Base-by-base conservation (phyloP, 2,329 filamentous ascomycete species). In the Pseudogymnoascus sp. region DNA sequence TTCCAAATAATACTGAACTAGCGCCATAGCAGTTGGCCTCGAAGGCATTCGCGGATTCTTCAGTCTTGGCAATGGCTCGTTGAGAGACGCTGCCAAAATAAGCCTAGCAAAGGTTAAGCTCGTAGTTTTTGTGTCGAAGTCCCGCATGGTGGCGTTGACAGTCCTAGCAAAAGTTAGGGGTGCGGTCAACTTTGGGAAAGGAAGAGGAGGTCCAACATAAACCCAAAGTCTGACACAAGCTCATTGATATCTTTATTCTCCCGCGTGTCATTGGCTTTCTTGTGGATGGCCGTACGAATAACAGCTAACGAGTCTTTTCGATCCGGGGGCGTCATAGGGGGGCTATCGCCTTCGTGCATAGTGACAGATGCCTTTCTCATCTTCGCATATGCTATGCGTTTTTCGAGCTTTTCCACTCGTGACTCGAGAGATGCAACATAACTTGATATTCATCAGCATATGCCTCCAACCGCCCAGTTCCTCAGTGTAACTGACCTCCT, bases 351-450 rank as follows among this genome's bases (percentile, higher is more conserved):
- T 65, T 90, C 87, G 68, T 87, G 81, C 69, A 89, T 81, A 24
- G 83, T 80, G 14, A 90, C 80, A 3, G 89, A 89, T 11, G 84
- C 87, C 68, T 90, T 91, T 67, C 89, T 86, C 19, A 86, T 84
- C 69, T 84, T 81, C 61, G 87, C 87, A 76, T 86, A 89, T 35
- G 83, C 81, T 56, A 97, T 82, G 64, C 87, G 86, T 72, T 86
- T 88, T 75, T 96, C 90, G 7, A 97, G 83, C 75, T 90, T 91
- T 74, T 97, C 93, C 68, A 96, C 88, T 64, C 90, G 87, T 14
- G 93, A 86, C 74, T 97, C 93, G n/a, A 99, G 82, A 0, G 93
- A 96, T 6, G 93, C 91, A 50, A 97, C 93, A 80, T 97, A 99
- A 76, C 86, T 89, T 63, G 13, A 33, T 16, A 33, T 31, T 7